Base-by-base conservation (phyloP, 106 monocot genomes). In the Triglochin maritima region DNA sequence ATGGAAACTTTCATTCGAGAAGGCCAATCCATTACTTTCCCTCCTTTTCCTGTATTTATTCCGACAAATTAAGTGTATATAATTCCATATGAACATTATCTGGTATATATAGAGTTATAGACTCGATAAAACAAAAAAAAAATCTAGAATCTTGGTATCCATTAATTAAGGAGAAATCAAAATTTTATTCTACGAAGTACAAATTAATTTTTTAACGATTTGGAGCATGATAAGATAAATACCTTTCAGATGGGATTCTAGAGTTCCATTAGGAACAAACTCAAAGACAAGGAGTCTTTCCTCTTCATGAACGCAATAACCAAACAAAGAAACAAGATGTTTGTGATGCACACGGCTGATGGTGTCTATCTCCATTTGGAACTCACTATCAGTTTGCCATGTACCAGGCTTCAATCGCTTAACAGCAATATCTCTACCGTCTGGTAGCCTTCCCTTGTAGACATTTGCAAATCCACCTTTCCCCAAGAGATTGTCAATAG, bases 271-370 rank as follows among this genome's bases (percentile, higher is more conserved):
- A 12, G 73, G 65, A 57, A 73, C 64, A 17, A 63, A 68, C 45
- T 68, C 68, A 13, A 56, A 68, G 4, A 68, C 68, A 12, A 68
- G 68, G 55, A 68, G 16, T 13, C 54, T 68, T 29, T 56, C 44
- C 3, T 46, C 54, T 56, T 50, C 68, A 13, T 41, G 13, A 54
- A 68, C 44, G 13, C 68, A 68, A 16, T 56, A 55, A 0, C 68
- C 68, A 56, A 68, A 41, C 42, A 68, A 56, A 5, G 68, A 68
- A 44, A 68, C 68, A 2, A 68, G 46, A 55, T 68, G 68, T 56
- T 68, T 68, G 43, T 68, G 73, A 73, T 73, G 73, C 3, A 73
- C 73, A 56, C 73, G 73, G 11, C 64, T 73, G 47, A 73, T 73
- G 12, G 65, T 73, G 10, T 73, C 73, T 57, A 73, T 65, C 64